Evolutionary conservation across 139 green algal genomes (phyloP).

Genomic region (Raphidocelis subcapitata): DNA sequence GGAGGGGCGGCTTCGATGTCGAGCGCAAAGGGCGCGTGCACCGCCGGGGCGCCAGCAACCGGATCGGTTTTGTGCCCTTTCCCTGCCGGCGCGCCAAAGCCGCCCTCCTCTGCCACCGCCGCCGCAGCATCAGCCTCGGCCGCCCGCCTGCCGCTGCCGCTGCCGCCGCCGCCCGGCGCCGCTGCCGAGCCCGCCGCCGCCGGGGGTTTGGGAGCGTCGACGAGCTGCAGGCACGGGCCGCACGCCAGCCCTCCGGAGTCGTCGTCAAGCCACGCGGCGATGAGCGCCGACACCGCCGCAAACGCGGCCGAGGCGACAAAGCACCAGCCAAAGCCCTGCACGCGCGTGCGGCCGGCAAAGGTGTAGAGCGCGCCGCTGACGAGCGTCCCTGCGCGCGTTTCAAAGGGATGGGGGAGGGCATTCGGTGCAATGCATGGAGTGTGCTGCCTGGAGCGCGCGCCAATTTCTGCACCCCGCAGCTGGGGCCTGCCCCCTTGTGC

Average conservation of each 20-base stretch:
- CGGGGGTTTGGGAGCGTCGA: too few species aligned
- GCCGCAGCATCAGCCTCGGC: too few species aligned
- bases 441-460: background rate
- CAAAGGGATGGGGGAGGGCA: background rate
- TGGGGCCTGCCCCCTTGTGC: background rate
- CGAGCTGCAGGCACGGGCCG: slow-evolving; percentile 34
- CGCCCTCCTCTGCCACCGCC: too few species aligned
- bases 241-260: slow-evolving; percentile 47
- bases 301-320: slow-evolving; percentile 70
- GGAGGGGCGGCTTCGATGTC: too few species aligned
- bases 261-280: slow-evolving; percentile 55
- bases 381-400: slow-evolving; percentile 58
- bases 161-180: too few species aligned
- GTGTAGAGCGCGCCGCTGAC: slow-evolving; percentile 77
- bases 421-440: background rate
- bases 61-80: too few species aligned
- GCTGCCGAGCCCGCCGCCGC: too few species aligned
- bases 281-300: slow-evolving; percentile 30
- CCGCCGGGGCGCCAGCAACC: too few species aligned
- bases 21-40: too few species aligned
- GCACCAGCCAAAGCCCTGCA: slow-evolving; percentile 75
- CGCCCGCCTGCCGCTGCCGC: too few species aligned
- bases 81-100: too few species aligned
- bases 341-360: slow-evolving; percentile 49
- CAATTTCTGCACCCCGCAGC: background rate